These are phyloP conservation scores for Alternaria sp. DNA, from an alignment of 2,329 filamentous ascomycete species.

Conservation along the genomic window DNA sequence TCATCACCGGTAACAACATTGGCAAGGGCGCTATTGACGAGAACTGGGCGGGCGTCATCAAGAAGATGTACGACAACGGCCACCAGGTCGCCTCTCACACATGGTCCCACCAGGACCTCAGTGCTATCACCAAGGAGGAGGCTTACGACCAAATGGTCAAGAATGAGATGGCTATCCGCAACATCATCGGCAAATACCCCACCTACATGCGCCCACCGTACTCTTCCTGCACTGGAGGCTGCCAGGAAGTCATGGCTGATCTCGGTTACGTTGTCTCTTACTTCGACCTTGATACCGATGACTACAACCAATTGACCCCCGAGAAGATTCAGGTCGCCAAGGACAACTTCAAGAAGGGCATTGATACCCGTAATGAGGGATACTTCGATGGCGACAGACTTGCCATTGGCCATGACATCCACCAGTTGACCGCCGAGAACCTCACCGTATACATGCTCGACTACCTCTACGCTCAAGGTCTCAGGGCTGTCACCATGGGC, in stretches of 20 bases:
- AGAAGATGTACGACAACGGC: constrained; percentile 60
- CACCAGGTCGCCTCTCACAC: constrained; percentile 69
- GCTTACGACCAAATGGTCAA: constrained; percentile 58
- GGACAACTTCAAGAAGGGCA: constrained; percentile 50
- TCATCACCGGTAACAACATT: constrained; percentile 65
- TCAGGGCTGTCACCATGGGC: constrained; percentile 55
- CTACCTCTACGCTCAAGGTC: constrained; percentile 45
- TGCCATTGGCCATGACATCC: constrained; percentile 60
- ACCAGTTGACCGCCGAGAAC: constrained; percentile 53
- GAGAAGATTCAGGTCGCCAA: constrained; percentile 42
- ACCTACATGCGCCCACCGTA: constrained; percentile 61
- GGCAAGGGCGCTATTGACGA: constrained; percentile 64
- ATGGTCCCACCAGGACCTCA: constrained; percentile 60
- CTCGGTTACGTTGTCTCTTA: constrained; percentile 67
- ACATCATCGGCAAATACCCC: constrained; percentile 61
- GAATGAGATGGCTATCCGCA: constrained; percentile 62
- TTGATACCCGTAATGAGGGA: constrained; percentile 31
- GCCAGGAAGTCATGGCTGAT: constrained; percentile 46
- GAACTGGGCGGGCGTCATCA: constrained; percentile 58
- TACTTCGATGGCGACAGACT: constrained; percentile 49
- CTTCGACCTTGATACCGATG: constrained; percentile 66
- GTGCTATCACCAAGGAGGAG: constrained; percentile 49
- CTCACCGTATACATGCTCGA: constrained; percentile 55
- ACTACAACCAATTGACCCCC: constrained; percentile 40
- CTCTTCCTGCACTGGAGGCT: constrained; percentile 53